Conservation (phyloP, 169 alveolate genomes). For the Theileria orientalis region DNA sequence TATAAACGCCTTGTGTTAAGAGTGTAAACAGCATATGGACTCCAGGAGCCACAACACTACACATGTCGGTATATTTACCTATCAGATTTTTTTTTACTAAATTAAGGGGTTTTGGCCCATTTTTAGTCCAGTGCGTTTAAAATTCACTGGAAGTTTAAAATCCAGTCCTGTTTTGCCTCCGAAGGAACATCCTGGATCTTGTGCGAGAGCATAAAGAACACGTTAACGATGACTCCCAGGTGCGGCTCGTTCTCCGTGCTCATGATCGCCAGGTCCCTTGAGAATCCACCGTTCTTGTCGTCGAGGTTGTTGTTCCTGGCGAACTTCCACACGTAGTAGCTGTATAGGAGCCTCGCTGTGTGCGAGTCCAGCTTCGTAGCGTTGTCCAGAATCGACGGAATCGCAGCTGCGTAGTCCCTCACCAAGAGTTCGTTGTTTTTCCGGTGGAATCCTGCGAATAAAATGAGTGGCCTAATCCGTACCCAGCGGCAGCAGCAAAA, state of each 20-base stretch:
- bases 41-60: no score
- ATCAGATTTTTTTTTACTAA: no score
- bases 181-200: neutral
- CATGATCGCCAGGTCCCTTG: neutral
- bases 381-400: neutral
- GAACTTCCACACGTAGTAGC: slow-evolving; percentile 11
- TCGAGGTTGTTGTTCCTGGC: neutral
- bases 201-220: slow-evolving; percentile 1
- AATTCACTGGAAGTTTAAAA: no score
- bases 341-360: neutral
- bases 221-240: neutral
- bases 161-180: no score
- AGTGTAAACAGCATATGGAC: no score
- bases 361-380: neutral
- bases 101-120: no score
- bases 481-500: neutral
- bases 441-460: neutral
- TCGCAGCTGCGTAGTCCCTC: neutral
- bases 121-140: no score
- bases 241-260: neutral
- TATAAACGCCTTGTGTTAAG: no score
- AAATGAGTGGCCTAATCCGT: neutral
- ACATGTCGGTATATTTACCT: no score
- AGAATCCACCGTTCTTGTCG: neutral
- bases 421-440: neutral